These are phyloP conservation scores for Suillus cothurnatus DNA, from an alignment of 768 basidiomycete species.

Conservation along the genomic window DNA sequence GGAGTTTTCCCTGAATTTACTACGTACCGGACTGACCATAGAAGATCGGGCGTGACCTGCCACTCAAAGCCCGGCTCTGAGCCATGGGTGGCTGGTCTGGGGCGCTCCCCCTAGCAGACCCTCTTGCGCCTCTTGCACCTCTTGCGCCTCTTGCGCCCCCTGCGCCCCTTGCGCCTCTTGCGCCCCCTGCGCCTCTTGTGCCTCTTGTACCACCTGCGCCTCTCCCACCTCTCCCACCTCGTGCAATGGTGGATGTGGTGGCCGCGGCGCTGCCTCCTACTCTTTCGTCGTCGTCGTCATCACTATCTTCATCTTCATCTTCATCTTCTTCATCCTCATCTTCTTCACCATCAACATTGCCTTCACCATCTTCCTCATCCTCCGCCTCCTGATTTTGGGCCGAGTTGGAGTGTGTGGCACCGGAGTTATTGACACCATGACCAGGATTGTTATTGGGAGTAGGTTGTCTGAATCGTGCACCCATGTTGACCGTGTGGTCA, in stretches of 20 bases:
- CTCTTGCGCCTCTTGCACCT: neutral
- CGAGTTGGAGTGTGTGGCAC: too few species aligned
- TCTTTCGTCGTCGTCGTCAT: too few species aligned
- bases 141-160: neutral
- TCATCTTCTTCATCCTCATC: too few species aligned
- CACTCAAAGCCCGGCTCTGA: neutral
- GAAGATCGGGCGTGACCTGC: neutral
- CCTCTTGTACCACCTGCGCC: neutral
- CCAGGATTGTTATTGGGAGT: too few species aligned
- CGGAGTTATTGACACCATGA: too few species aligned
- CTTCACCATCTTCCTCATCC: too few species aligned
- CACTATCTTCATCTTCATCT: too few species aligned
- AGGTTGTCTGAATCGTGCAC: too few species aligned
- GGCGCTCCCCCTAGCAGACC: neutral
- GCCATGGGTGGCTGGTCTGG: neutral
- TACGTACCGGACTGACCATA: neutral
- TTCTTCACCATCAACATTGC: too few species aligned
- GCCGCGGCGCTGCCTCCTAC: too few species aligned
- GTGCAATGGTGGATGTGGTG: neutral
- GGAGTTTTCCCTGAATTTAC: neutral
- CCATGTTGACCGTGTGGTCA: too few species aligned
- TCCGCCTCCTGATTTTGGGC: too few species aligned
- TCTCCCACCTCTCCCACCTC: neutral
- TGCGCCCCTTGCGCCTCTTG: neutral
- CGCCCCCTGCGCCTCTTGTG: neutral